A percentile compares a stretch with the other conserved stretches of the same genome.
phyloP scores from a whole-genome alignment of 1,284 basidiomycete genomes.

The Thelephora terrestris region DNA sequence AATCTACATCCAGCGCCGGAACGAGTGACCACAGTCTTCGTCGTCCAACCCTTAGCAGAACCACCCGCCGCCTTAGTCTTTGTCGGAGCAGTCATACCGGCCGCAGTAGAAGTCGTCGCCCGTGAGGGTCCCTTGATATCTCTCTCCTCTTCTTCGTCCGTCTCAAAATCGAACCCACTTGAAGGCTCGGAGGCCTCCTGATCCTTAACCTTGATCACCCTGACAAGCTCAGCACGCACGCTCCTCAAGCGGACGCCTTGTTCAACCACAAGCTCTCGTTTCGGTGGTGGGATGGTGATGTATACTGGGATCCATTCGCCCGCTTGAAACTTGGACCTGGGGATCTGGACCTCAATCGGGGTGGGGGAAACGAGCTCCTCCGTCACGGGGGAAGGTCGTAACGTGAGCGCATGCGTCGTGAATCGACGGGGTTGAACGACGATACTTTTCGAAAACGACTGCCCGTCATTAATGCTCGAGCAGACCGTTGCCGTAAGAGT shows the following conservation, averaged over 20 bases:
- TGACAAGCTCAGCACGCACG: conserved; percentile 61
- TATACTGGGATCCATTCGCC: conserved; percentile 69
- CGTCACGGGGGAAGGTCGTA: conserved; percentile 48
- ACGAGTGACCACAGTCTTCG: conserved; percentile 46
- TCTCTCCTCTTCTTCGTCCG: conserved; percentile 15
- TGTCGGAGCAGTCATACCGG: conserved; percentile 13
- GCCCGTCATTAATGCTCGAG: conserved; percentile 31
- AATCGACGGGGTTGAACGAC: conserved; percentile 66
- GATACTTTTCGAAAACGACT: conserved; percentile 43
- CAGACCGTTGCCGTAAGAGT: conserved; percentile 54
- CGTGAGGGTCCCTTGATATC: background rate
- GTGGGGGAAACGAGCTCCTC: conserved; percentile 51
- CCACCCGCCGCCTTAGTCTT: conserved; percentile 5
- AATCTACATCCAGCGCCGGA: conserved; percentile 75
- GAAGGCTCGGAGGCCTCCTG: conserved; percentile 18
- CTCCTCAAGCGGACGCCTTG: conserved; percentile 63
- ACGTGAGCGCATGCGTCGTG: conserved; percentile 46
- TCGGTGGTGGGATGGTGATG: conserved; percentile 63
- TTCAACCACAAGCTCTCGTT: conserved; percentile 50
- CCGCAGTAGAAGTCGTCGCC: conserved; percentile 19
- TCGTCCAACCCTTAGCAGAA: conserved; percentile 17
- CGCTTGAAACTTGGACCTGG: conserved; percentile 55
- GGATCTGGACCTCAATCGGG: conserved; percentile 55
- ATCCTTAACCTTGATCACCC: conserved; percentile 42
- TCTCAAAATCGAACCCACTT: conserved; percentile 12